A percentile compares a stretch with the other conserved stretches of the same genome.
Conservation (phyloP, 257 asterid species). For the Nicotiana tomentosiformis region DNA sequence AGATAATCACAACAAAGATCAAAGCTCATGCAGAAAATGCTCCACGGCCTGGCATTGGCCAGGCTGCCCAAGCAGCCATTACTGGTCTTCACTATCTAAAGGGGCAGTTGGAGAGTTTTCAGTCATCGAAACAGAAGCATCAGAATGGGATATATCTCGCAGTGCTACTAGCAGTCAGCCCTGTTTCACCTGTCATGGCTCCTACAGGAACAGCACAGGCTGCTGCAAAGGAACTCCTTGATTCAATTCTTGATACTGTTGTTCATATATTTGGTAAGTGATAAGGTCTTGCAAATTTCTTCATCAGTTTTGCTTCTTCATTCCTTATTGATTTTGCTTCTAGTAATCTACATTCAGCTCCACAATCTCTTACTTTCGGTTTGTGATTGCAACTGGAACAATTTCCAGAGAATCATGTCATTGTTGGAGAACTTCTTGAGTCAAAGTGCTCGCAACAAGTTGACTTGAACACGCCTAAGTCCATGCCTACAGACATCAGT, state of each 20-base stretch:
- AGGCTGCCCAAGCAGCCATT: slow-evolving; percentile 45
- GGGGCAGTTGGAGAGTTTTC: slow-evolving; percentile 66
- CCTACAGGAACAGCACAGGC: slow-evolving; percentile 90
- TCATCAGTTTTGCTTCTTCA: slow-evolving; percentile 12
- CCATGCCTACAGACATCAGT: slow-evolving; percentile 56
- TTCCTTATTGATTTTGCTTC: slow-evolving; percentile 14
- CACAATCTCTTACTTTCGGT: slow-evolving; percentile 1
- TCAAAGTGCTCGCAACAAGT: slow-evolving; percentile 82
- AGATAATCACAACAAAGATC: slow-evolving; percentile 74
- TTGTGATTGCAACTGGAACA: slow-evolving; percentile 13
- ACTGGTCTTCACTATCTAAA: slow-evolving; percentile 67
- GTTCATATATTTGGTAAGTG: slow-evolving; percentile 79
- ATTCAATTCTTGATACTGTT: slow-evolving; percentile 69
- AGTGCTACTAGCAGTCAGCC: slow-evolving; percentile 73
- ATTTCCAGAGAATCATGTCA: slow-evolving; percentile 89
- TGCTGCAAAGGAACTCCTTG: slow-evolving; percentile 86
- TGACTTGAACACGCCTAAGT: slow-evolving; percentile 83
- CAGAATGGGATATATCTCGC: slow-evolving; percentile 71
- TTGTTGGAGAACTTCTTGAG: slow-evolving; percentile 96
- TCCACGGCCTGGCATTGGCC: slow-evolving; percentile 55
- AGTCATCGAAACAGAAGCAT: slow-evolving; percentile 55
- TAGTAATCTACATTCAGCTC: background rate
- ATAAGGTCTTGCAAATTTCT: slow-evolving; percentile 15
- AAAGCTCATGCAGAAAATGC: slow-evolving; percentile 69
- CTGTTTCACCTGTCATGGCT: slow-evolving; percentile 88